phyloP scores from a whole-genome alignment of 768 basidiomycete genomes.

The Leccinum truebloodii region DNA sequence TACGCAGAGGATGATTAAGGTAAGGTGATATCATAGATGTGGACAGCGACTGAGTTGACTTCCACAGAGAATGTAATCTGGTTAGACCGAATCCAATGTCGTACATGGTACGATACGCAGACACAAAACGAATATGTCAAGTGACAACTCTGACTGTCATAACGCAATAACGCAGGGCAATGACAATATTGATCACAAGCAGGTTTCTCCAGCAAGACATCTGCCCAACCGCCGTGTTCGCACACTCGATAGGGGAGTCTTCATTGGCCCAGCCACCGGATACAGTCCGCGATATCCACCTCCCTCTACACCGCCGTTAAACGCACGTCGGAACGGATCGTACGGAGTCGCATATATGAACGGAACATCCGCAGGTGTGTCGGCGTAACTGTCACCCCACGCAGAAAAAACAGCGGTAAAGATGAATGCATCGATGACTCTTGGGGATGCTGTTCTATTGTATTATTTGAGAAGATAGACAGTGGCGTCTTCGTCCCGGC shows the following conservation, averaged over 20 bases:
- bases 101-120: not conserved
- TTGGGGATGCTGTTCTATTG: no score
- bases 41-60: not conserved
- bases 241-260: not conserved
- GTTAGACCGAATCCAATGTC: not conserved
- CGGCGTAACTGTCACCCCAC: not conserved
- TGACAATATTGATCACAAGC: slow-evolving; percentile 7
- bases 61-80: not conserved
- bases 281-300: slow-evolving; percentile 9
- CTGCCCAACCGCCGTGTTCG: slow-evolving; percentile 24
- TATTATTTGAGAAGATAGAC: no score
- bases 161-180: not conserved
- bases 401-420: not conserved
- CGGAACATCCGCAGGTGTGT: not conserved
- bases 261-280: slow-evolving; percentile 7
- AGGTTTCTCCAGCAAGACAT: slow-evolving; percentile 14
- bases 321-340: slow-evolving; percentile 25
- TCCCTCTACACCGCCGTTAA: slow-evolving; percentile 4
- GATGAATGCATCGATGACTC: no score
- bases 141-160: not conserved
- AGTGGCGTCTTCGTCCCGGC: no score
- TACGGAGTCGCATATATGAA: slow-evolving; percentile 13
- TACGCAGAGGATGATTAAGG: not conserved
- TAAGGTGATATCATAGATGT: not conserved
- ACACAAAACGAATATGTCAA: not conserved